These are phyloP conservation scores for Aspergillus awamori DNA, from an alignment of 2,329 filamentous ascomycete genomes.

Conservation along the genomic window DNA sequence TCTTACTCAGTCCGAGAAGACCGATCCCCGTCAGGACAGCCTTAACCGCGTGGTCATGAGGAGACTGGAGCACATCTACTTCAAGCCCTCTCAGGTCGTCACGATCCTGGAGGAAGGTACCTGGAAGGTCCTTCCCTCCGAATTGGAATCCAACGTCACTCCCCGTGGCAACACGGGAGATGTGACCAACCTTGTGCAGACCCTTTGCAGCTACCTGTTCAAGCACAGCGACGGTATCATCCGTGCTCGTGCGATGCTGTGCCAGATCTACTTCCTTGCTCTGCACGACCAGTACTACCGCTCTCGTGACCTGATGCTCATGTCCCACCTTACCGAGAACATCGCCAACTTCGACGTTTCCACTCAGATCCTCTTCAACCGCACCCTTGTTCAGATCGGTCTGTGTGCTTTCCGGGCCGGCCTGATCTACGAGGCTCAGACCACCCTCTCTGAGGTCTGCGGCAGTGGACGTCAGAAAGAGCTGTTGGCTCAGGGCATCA, in stretches of 20 bases:
- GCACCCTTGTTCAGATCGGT: conserved; percentile 94
- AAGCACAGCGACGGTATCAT: conserved; percentile 93
- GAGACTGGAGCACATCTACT: conserved; percentile 95
- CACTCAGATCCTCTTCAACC: conserved; percentile 98
- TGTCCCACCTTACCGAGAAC: conserved; percentile 98
- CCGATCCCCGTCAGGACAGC: conserved; percentile 79
- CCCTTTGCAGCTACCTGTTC: conserved; percentile 94
- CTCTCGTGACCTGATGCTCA: conserved; percentile 98
- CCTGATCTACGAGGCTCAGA: conserved; percentile 95
- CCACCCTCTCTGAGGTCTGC: conserved; percentile 96
- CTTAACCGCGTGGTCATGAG: conserved; percentile 93
- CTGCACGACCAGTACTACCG: conserved; percentile 98
- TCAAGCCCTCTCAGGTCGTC: conserved; percentile 95
- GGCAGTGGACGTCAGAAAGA: conserved; percentile 98
- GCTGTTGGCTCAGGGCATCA: conserved; percentile 93
- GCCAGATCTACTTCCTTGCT: conserved; percentile 97
- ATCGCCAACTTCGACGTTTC: conserved; percentile 96
- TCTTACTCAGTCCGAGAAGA: conserved; percentile 68
- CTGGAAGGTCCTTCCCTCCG: conserved; percentile 76
- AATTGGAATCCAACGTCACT: conserved; percentile 77
- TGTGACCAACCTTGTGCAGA: conserved; percentile 73
- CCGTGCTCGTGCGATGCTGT: conserved; percentile 93
- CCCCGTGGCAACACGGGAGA: conserved; percentile 70
- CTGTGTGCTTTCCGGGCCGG: conserved; percentile 98
- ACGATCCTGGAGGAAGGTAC: conserved; percentile 92